A percentile compares a stretch with the other conserved stretches of the same genome.
Evolutionary conservation across 2,329 filamentous ascomycete genomes (phyloP).

Genomic region (Stemphylium vesicarium): DNA sequence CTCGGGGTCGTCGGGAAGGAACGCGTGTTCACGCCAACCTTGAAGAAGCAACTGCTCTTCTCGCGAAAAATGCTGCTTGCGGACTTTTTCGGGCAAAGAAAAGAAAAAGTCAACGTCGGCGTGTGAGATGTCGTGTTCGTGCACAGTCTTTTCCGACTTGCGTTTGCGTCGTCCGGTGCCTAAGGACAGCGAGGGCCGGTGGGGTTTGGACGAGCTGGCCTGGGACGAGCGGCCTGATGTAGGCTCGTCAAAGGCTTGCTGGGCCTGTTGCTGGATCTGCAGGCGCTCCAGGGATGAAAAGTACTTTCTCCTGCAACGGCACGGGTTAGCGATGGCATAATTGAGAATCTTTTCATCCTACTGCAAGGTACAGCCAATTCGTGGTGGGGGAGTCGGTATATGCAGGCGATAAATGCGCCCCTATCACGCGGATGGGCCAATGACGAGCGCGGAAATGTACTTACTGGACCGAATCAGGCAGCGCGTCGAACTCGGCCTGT

Average conservation of each 20-base stretch:
- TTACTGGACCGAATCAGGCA: conserved; percentile 54
- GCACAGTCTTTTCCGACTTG: conserved; percentile 43
- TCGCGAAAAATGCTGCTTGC: conserved; percentile 70
- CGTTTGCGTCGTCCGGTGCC: conserved; percentile 35
- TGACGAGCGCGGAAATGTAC: conserved; percentile 27
- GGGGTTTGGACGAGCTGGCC: conserved; percentile 24
- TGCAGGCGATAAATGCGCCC: conserved; percentile 34
- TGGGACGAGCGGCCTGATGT: conserved; percentile 34
- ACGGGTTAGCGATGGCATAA: conserved; percentile 29
- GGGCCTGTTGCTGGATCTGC: conserved; percentile 65
- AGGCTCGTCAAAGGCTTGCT: conserved; percentile 48
- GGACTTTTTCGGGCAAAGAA: conserved; percentile 74
- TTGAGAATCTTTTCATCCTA: conserved; percentile 5
- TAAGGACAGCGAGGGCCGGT: conserved; percentile 28
- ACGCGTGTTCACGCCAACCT: conserved; percentile 27
- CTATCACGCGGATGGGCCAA: conserved; percentile 27
- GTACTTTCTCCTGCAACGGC: conserved; percentile 63
- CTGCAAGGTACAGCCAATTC: conserved; percentile 39
- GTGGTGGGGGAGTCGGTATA: conserved; percentile 29
- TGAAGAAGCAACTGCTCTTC: conserved; percentile 73
- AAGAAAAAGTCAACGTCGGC: conserved; percentile 72
- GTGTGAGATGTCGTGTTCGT: conserved; percentile 51
- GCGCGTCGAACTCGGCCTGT: conserved; percentile 50
- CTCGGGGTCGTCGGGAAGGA: conserved; percentile 17
- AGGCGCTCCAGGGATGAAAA: conserved; percentile 76